phyloP scores from a whole-genome alignment of 345 rosid species.

The Populus euphratica region DNA sequence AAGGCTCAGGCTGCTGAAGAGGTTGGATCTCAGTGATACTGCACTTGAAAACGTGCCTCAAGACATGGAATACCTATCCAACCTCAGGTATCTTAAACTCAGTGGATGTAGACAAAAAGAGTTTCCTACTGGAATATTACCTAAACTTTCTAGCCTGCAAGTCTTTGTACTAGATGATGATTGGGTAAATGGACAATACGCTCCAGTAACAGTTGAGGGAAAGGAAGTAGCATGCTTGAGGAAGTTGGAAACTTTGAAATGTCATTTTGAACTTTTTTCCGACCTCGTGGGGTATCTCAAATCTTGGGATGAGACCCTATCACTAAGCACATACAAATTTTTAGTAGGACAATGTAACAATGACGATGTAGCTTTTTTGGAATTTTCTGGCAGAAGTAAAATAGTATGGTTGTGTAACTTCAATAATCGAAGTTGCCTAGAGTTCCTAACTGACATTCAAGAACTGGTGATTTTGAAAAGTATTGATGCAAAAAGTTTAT shows the following conservation, averaged over 20 bases:
- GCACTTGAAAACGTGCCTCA: conserved; percentile 12
- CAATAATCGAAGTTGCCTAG: background rate
- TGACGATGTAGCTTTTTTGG: background rate
- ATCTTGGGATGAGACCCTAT: background rate
- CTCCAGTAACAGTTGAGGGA: background rate
- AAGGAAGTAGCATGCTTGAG: conserved; percentile 9
- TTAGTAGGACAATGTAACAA: background rate
- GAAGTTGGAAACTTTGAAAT: conserved; percentile 8
- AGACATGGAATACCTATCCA: conserved; percentile 18
- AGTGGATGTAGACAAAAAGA: background rate
- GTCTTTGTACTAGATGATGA: background rate
- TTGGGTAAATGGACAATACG: background rate
- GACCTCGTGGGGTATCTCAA: background rate
- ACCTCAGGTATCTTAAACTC: conserved; percentile 21
- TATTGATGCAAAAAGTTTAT: background rate
- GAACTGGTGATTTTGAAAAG: background rate
- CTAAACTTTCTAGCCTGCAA: conserved; percentile 1
- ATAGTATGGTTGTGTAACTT: background rate
- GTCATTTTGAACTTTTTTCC: background rate
- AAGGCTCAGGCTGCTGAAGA: conserved; percentile 7
- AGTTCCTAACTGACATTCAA: background rate
- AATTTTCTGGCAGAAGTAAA: background rate
- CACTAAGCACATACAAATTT: background rate
- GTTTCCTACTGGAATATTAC: conserved; percentile 4
- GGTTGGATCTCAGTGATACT: conserved; percentile 8